Evolutionary conservation across 208 protist species (phyloP).

Genomic region (Tritrichomonas musculus): DNA sequence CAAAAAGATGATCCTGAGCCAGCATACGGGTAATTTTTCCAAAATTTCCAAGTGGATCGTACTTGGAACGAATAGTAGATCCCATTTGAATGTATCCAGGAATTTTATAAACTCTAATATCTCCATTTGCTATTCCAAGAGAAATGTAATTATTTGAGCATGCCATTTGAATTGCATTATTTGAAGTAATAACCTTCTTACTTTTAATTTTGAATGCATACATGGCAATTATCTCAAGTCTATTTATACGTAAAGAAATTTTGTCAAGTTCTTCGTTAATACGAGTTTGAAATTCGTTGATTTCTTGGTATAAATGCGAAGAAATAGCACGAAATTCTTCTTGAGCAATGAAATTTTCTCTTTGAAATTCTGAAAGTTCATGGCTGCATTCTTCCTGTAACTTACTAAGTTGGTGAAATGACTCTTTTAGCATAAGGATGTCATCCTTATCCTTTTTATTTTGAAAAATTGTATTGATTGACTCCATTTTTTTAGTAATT

Average conservation of each 20-base stretch:
- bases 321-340: constrained; percentile 15
- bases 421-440: constrained; percentile 16
- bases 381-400: constrained; percentile 15
- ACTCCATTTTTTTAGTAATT: too few species aligned
- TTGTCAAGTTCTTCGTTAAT: constrained; percentile 25
- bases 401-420: not conserved
- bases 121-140: not conserved
- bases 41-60: not conserved
- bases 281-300: not conserved
- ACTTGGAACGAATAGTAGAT: not conserved
- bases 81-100: not conserved
- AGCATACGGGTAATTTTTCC: not conserved
- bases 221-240: constrained; percentile 11
- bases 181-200: not conserved
- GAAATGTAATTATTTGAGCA: not conserved
- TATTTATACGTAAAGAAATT: not conserved
- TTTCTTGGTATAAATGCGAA: not conserved
- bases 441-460: not conserved
- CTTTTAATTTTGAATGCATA: not conserved
- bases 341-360: constrained; percentile 15
- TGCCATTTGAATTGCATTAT: not conserved
- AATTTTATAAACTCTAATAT: not conserved
- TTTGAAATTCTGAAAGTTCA: constrained; percentile 17
- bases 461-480: too few species aligned
- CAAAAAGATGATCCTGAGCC: not conserved